phyloP scores from a whole-genome alignment of 23 red algal species.

The Gracilaria domingensis region DNA sequence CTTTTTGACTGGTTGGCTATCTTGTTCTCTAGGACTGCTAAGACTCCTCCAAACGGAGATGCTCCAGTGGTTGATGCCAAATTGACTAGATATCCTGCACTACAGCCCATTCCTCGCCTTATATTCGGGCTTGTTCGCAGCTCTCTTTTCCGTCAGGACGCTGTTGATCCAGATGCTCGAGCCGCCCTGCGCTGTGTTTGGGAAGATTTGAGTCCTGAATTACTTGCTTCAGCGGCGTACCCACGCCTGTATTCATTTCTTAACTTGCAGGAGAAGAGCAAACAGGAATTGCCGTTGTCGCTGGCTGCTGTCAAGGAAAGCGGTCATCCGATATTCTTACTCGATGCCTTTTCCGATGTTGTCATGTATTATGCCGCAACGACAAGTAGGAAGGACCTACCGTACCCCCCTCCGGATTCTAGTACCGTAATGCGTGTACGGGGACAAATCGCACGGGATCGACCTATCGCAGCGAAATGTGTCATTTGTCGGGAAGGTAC shows the following conservation, averaged over 20 bases:
- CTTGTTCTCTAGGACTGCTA: slow-evolving; percentile 38
- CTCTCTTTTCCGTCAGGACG: slow-evolving; percentile 66
- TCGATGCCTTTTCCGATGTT: slow-evolving; percentile 71
- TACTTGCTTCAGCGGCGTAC: slow-evolving; percentile 50
- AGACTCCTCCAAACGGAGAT: neutral
- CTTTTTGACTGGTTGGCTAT: slow-evolving; percentile 67
- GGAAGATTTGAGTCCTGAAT: slow-evolving; percentile 70
- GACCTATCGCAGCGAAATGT: slow-evolving; percentile 47
- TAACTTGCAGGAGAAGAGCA: slow-evolving; percentile 56
- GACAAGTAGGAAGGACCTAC: slow-evolving; percentile 11
- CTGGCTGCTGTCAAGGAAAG: slow-evolving; percentile 48
- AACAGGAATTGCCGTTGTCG: slow-evolving; percentile 31
- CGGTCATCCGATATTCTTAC: slow-evolving; percentile 67
- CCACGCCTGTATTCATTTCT: slow-evolving; percentile 63
- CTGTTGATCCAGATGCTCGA: slow-evolving; percentile 51
- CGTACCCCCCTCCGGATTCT: slow-evolving; percentile 63
- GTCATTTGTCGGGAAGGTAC: slow-evolving; percentile 60
- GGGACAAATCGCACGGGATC: slow-evolving; percentile 29
- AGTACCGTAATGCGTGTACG: slow-evolving; percentile 50
- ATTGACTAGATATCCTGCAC: slow-evolving; percentile 11
- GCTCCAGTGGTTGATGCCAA: slow-evolving; percentile 23
- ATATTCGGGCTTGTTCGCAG: slow-evolving; percentile 64
- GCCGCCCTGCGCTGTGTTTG: slow-evolving; percentile 55
- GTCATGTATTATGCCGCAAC: slow-evolving; percentile 46
- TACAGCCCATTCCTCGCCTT: slow-evolving; percentile 48